phyloP scores from a whole-genome alignment of 2,329 filamentous ascomycete species.

The Polytolypa hystricis region DNA sequence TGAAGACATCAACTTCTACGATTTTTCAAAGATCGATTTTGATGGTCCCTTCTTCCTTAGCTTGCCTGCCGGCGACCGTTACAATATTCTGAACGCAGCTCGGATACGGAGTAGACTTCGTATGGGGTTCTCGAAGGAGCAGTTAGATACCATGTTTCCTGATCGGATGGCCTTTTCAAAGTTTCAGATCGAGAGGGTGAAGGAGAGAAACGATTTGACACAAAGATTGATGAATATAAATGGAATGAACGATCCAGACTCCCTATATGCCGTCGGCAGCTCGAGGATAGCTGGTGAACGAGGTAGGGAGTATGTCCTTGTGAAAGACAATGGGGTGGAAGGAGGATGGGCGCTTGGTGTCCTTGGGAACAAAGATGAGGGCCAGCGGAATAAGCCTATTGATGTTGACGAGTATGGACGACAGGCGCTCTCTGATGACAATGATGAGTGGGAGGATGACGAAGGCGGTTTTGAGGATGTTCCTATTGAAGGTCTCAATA shows the following conservation, averaged over 20 bases:
- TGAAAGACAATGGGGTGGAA: constrained; percentile 90
- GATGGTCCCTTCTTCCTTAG: constrained; percentile 92
- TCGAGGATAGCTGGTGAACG: constrained; percentile 55
- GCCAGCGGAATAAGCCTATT: constrained; percentile 75
- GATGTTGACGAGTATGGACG: constrained; percentile 63
- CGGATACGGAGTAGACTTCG: constrained; percentile 74
- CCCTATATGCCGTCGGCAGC: constrained; percentile 52
- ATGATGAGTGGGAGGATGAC: constrained; percentile 55
- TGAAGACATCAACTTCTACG: constrained; percentile 79
- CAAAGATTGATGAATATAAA: constrained; percentile 91
- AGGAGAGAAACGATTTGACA: constrained; percentile 85
- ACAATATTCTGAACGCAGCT: constrained; percentile 95
- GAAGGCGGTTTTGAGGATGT: constrained; percentile 85
- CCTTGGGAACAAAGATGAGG: constrained; percentile 71
- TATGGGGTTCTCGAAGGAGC: constrained; percentile 95
- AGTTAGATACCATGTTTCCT: constrained; percentile 92
- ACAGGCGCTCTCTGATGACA: constrained; percentile 41
- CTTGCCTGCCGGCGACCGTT: constrained; percentile 77
- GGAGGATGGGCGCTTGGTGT: constrained; percentile 95
- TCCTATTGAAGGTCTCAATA: constrained; percentile 78
- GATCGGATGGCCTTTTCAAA: constrained; percentile 93
- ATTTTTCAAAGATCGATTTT: constrained; percentile 98
- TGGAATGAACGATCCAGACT: constrained; percentile 70
- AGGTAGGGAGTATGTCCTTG: constrained; percentile 85
- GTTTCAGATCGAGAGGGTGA: constrained; percentile 92